Conservation (phyloP, 1,139 yeast species). For the Saccharomyces uvarum region DNA sequence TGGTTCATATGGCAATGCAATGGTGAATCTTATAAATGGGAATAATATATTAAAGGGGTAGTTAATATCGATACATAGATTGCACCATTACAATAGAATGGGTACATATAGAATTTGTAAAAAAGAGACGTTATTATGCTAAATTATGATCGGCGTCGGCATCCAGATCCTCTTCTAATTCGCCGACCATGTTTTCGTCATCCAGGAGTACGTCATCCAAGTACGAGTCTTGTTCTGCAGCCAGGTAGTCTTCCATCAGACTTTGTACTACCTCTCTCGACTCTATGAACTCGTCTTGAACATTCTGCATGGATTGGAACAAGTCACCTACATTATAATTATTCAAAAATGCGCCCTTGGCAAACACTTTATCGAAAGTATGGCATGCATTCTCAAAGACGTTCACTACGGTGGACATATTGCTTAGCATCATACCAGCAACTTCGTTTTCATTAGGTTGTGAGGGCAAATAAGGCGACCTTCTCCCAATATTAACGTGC, state of each 20-base stretch:
- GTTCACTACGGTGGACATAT: conserved; percentile 63
- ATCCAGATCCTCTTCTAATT: conserved; percentile 31
- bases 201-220: conserved; percentile 34
- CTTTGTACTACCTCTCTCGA: conserved; percentile 65
- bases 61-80: background rate
- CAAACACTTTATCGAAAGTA: conserved; percentile 75
- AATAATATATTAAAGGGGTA: background rate
- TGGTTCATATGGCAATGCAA: background rate
- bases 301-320: conserved; percentile 41
- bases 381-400: conserved; percentile 59
- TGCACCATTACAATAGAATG: background rate
- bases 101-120: background rate
- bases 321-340: conserved; percentile 53
- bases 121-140: background rate
- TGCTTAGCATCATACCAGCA: conserved; percentile 72
- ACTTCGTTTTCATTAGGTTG: conserved; percentile 31
- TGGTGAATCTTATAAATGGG: background rate
- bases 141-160: conserved; percentile 12
- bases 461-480: conserved; percentile 50
- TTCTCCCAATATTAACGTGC: conserved; percentile 69
- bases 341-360: conserved; percentile 77
- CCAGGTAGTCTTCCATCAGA: conserved; percentile 65
- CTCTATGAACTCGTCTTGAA: conserved; percentile 70
- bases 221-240: conserved; percentile 50
- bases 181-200: conserved; percentile 30